phyloP scores from a whole-genome alignment of 768 basidiomycete genomes.

The Tulasnella sp. region DNA sequence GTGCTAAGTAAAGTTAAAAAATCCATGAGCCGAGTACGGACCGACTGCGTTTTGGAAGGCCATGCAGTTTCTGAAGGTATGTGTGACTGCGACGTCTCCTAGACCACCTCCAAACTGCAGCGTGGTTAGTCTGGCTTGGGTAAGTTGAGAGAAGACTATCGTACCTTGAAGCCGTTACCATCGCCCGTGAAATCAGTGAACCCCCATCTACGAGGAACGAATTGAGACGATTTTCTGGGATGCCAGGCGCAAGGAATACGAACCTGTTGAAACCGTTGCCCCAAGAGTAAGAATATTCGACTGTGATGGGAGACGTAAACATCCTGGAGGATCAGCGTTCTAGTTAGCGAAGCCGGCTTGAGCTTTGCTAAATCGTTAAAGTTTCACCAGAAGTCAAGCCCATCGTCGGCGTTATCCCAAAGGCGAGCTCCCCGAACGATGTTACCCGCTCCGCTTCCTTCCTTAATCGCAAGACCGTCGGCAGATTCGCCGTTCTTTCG shows the following conservation, averaged over 20 bases:
- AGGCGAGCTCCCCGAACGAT: constrained; percentile 22
- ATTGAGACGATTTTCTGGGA: neutral
- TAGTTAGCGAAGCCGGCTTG: neutral
- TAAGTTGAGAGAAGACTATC: neutral
- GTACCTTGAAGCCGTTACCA: neutral
- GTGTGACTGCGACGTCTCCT: neutral
- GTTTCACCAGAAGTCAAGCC: constrained; percentile 8
- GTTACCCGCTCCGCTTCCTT: constrained; percentile 23
- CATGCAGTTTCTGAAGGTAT: constrained; percentile 22
- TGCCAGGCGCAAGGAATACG: neutral
- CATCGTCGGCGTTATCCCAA: constrained; percentile 24
- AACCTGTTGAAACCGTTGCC: constrained; percentile 26
- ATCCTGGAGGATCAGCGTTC: neutral
- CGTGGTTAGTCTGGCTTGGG: neutral
- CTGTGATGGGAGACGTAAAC: constrained; percentile 22
- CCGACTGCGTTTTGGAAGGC: constrained; percentile 18
- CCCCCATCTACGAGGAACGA: neutral
- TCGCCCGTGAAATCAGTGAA: neutral
- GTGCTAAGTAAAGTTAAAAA: neutral
- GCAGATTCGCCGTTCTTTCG: constrained; percentile 26
- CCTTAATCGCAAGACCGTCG: constrained; percentile 24
- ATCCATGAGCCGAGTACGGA: neutral
- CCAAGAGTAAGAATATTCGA: constrained; percentile 22
- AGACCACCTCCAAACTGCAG: neutral
- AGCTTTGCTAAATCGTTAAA: neutral